Conservation (phyloP, 1,284 basidiomycete species). For the Tilletia setariae region DNA sequence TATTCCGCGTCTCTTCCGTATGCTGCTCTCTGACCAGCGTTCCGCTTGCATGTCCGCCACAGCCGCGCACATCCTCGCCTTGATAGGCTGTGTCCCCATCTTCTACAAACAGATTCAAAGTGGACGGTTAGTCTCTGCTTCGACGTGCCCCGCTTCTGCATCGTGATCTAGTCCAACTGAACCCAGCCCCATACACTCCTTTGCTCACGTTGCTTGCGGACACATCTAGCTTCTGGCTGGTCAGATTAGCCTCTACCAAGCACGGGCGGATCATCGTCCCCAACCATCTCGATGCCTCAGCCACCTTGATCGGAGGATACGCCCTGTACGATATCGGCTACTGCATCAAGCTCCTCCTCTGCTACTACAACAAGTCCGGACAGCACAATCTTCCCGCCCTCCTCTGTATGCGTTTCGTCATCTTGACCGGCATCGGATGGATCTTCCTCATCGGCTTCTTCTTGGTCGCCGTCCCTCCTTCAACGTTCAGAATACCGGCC, state of each 20-base stretch:
- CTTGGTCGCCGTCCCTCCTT: not conserved
- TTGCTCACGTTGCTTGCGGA: not conserved
- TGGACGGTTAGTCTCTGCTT: conserved; percentile 1
- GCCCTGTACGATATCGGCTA: conserved; percentile 3
- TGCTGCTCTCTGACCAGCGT: not conserved
- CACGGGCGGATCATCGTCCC: not conserved
- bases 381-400: conserved; percentile 10
- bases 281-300: not conserved
- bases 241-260: not conserved
- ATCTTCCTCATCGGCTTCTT: conserved; percentile 8
- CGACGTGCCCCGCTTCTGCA: not conserved
- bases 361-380: not conserved
- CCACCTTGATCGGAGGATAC: not conserved
- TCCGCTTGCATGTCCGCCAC: not conserved
- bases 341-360: conserved; percentile 5
- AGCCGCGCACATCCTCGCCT: not conserved
- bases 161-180: not conserved
- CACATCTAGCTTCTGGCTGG: conserved; percentile 1
- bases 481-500: not conserved
- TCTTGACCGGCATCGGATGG: conserved; percentile 3
- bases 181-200: not conserved
- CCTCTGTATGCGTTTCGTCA: conserved; percentile 8
- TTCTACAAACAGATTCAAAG: not conserved
- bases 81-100: not conserved
- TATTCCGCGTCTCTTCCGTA: not conserved